Percentiles rank a stretch among this genome's conserved stretches.
Evolutionary conservation across 768 basidiomycete genomes (phyloP).

Genomic region (Hypholoma fasciculare): DNA sequence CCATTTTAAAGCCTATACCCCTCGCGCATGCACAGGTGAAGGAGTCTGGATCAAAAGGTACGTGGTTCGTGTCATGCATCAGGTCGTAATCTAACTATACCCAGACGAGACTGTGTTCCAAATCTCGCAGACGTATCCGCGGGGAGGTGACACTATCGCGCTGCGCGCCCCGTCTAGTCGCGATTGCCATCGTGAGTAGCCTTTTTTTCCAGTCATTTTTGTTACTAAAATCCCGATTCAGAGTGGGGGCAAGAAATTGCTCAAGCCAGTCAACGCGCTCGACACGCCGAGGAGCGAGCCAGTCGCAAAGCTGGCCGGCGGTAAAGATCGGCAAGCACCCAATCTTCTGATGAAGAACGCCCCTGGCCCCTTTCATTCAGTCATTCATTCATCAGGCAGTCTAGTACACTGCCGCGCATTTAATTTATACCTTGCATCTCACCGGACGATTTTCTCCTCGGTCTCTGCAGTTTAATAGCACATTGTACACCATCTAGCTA

Average conservation of each 20-base stretch:
- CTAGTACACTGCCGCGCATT: background rate
- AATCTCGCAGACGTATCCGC: slow-evolving; percentile 63
- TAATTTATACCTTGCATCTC: slow-evolving; percentile 1
- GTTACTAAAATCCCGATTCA: background rate
- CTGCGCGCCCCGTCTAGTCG: slow-evolving; percentile 57
- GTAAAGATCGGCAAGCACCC: background rate
- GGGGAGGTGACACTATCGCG: slow-evolving; percentile 70
- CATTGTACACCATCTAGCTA: background rate
- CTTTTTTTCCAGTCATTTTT: background rate
- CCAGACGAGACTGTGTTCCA: slow-evolving; percentile 72
- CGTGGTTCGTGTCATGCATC: slow-evolving; percentile 7
- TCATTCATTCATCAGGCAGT: background rate
- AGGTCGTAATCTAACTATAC: background rate
- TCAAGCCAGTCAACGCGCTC: slow-evolving; percentile 40
- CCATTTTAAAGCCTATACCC: slow-evolving; percentile 60
- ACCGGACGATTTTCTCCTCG: background rate
- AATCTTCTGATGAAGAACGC: background rate
- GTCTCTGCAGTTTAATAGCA: background rate
- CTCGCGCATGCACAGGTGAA: slow-evolving; percentile 65
- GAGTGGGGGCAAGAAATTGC: slow-evolving; percentile 40
- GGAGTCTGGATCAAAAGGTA: slow-evolving; percentile 50
- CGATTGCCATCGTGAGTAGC: slow-evolving; percentile 50
- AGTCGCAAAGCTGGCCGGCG: slow-evolving; percentile 22
- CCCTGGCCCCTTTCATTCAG: background rate
- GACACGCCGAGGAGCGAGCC: slow-evolving; percentile 45